Evolutionary conservation across 1,139 yeast species (phyloP).

Genomic region (Suhomyces coccinellae): DNA sequence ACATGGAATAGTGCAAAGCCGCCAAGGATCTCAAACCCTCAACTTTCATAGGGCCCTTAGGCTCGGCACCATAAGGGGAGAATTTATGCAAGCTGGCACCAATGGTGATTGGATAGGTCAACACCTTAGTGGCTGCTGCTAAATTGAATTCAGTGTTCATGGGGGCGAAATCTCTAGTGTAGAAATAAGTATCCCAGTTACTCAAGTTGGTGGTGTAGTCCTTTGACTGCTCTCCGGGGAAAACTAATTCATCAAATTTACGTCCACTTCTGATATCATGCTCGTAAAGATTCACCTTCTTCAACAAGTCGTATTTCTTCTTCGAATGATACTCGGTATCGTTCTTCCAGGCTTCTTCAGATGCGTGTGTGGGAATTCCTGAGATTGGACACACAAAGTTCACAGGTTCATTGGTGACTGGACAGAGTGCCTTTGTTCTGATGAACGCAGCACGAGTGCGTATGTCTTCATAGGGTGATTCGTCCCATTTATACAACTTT

Average conservation of each 20-base stretch:
- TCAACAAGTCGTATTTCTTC: slow-evolving; percentile 69
- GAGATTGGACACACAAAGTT: slow-evolving; percentile 87
- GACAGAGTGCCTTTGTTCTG: slow-evolving; percentile 85
- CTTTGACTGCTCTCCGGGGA: slow-evolving; percentile 77
- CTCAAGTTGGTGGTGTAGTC: slow-evolving; percentile 79
- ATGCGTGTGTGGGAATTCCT: slow-evolving; percentile 96
- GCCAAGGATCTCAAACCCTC: slow-evolving; percentile 94
- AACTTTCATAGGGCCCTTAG: slow-evolving; percentile 83
- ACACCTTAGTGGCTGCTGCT: slow-evolving; percentile 92
- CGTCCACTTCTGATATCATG: slow-evolving; percentile 94
- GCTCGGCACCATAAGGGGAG: slow-evolving; percentile 79
- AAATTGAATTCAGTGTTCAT: slow-evolving; percentile 96
- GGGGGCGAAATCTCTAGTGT: slow-evolving; percentile 88
- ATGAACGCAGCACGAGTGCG: slow-evolving; percentile 91
- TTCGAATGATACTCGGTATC: slow-evolving; percentile 72
- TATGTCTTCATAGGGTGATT: slow-evolving; percentile 84
- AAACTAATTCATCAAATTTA: slow-evolving; percentile 90
- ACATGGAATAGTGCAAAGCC: slow-evolving; percentile 85
- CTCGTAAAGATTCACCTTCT: slow-evolving; percentile 87
- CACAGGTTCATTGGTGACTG: slow-evolving; percentile 80
- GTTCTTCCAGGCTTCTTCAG: slow-evolving; percentile 82
- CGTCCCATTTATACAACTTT: slow-evolving; percentile 62
- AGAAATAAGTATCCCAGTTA: slow-evolving; percentile 91
- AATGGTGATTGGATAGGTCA: slow-evolving; percentile 89
- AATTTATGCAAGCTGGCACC: slow-evolving; percentile 80